Base-by-base conservation (phyloP, 305 asterid species). In the Fraxinus velutina region DNA sequence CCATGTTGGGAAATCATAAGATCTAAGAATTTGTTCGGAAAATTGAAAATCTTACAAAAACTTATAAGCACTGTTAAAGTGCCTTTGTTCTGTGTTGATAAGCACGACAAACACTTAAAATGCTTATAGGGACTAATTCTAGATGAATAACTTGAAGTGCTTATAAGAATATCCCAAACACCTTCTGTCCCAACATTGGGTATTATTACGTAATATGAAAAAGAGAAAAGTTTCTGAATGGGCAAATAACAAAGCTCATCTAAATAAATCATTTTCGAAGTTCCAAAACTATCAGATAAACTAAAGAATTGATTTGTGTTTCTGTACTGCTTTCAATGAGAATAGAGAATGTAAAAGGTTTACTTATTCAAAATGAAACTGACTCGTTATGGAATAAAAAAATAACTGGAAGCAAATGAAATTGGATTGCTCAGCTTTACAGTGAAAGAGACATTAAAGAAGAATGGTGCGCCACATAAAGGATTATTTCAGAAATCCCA, bases 401-500 rank as follows among this genome's bases (percentile, higher is more conserved):
- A 52, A 44, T 62, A 29, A 66, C 72, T 34, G 36, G 29, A 44
- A 39, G 33, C 71, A 64, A 76, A 50, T 33, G 68, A 24, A 64
- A 80, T 34, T 17, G 70, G 47, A 21, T 74, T 52, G 50, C 72
- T 80, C 29, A 10, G 22, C 44, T 55, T 71, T 79, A 66, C 73
- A 7, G 81, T 29, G 78, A 47, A 42, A 57, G 21, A 77, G 70
- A 84, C 24, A 9, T 62, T 21, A 62, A 64, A 19, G 83, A 19
- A 39, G 39, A 79, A 39, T 68, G 21, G 62, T 66, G 73, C 27
- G 72, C 36, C 34, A 64, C 72, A 21, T 78, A 30, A 62, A 68
- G 50, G 76, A 50, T 44, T 77, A 78, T 81, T 72, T 39, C 37
- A 30, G 50, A 17, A 78, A 42, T 84, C 79, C 33, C 72, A 79